These are phyloP conservation scores for Tubosaeta brunneosetosa DNA, from an alignment of 768 basidiomycete genomes.

Conservation along the genomic window DNA sequence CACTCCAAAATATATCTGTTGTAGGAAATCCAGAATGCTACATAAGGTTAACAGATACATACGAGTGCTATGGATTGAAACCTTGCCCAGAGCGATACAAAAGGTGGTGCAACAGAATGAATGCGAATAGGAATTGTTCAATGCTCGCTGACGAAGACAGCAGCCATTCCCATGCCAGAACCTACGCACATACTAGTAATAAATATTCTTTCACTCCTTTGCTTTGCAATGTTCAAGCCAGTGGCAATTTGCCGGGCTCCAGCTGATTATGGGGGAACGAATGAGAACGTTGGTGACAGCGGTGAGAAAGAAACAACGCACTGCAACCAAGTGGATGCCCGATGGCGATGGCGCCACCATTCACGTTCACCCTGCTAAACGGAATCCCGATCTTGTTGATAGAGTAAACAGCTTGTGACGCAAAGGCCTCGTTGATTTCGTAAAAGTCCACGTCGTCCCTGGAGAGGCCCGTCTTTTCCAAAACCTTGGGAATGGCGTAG, in stretches of 20 bases:
- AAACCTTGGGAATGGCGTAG: slow-evolving; percentile 75
- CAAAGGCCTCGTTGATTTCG: slow-evolving; percentile 92
- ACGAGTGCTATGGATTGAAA: neutral
- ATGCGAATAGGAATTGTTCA: slow-evolving; percentile 23
- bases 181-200: slow-evolving; percentile 92
- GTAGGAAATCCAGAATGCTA: neutral
- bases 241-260: slow-evolving; percentile 88
- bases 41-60: neutral
- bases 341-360: slow-evolving; percentile 86
- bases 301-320: slow-evolving; percentile 36
- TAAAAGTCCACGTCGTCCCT: slow-evolving; percentile 80
- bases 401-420: slow-evolving; percentile 73
- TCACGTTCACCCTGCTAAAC: slow-evolving; percentile 75
- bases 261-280: slow-evolving; percentile 36
- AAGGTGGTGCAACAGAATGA: neutral
- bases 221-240: slow-evolving; percentile 74
- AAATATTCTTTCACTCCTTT: slow-evolving; percentile 71
- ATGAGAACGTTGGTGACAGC: slow-evolving; percentile 1
- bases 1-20: slow-evolving; percentile 14
- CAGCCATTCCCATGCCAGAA: slow-evolving; percentile 88
- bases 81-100: neutral
- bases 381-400: slow-evolving; percentile 67
- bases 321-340: slow-evolving; percentile 87
- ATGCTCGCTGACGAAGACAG: slow-evolving; percentile 80
- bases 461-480: slow-evolving; percentile 61